Conservation (phyloP, 2,329 filamentous ascomycete genomes). For the Penicillium polonicum region DNA sequence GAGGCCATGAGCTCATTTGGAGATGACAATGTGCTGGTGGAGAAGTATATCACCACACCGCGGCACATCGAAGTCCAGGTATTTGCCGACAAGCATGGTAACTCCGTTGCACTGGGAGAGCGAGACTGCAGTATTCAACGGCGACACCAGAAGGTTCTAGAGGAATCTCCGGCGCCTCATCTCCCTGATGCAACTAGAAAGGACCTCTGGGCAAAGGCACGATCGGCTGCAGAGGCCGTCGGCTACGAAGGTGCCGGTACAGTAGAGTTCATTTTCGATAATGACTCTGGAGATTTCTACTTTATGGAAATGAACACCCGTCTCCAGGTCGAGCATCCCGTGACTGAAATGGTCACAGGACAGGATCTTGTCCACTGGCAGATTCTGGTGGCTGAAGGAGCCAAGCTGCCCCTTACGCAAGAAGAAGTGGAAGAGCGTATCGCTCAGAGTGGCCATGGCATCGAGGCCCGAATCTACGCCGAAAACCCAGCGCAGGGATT, state of each 20-base stretch:
- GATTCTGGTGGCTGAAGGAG: constrained; percentile 76
- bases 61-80: constrained; percentile 67
- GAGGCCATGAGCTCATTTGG: constrained; percentile 65
- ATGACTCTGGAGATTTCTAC: constrained; percentile 64
- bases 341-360: constrained; percentile 76
- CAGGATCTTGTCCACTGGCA: constrained; percentile 93
- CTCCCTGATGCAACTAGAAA: constrained; percentile 59
- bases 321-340: constrained; percentile 94
- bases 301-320: constrained; percentile 77
- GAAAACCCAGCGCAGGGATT: constrained; percentile 91
- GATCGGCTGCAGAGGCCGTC: constrained; percentile 62
- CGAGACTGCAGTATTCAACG: constrained; percentile 66
- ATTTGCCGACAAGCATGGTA: constrained; percentile 65
- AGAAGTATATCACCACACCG: constrained; percentile 67
- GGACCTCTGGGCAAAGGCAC: constrained; percentile 65
- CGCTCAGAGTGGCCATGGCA: constrained; percentile 73
- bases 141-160: constrained; percentile 65
- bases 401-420: constrained; percentile 65
- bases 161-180: constrained; percentile 65
- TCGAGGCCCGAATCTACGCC: constrained; percentile 95
- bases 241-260: constrained; percentile 66
- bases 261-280: constrained; percentile 69
- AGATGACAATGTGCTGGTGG: constrained; percentile 65
- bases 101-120: constrained; percentile 63
- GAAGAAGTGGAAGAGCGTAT: constrained; percentile 69